Evolutionary conservation across 805 yeast genomes (phyloP), one percentile per base, ranked within the genome.

Genomic region (Brettanomyces naardenensis): DNA sequence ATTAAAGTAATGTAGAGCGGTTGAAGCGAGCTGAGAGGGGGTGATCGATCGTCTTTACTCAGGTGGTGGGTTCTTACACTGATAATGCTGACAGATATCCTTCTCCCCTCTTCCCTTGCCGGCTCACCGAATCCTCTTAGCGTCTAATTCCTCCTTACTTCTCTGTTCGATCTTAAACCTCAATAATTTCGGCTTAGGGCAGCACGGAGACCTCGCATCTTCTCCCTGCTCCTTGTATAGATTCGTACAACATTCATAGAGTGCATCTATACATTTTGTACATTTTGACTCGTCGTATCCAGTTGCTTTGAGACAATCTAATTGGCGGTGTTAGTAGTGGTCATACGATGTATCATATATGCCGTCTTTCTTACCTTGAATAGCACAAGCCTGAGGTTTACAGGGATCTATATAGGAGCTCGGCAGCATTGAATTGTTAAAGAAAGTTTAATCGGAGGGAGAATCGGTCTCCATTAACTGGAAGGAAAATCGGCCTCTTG

Each of bases 381-480:
- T 86, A 3, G 77, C 78, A 61, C 95, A 86, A 2, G 95, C 95
- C 45, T 80, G 70, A 5, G 82, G 69, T 52, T 83, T 83, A 59
- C 95, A 86, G 2, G 82, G 73, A 39, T 66, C 70, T 23, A 23
- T n/a, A n/a, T n/a, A n/a, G n/a, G n/a, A n/a, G n/a, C n/a, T n/a
- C n/a, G n/a, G n/a, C n/a, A n/a, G n/a, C n/a, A n/a, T n/a, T n/a
- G n/a, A n/a, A n/a, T n/a, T n/a, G n/a, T n/a, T n/a, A n/a, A n/a
- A n/a, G n/a, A n/a, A n/a, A n/a, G n/a, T n/a, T n/a, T n/a, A n/a
- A n/a, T n/a, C n/a, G n/a, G n/a, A n/a, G n/a, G n/a, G n/a, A n/a
- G n/a, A n/a, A n/a, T n/a, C n/a, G n/a, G n/a, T n/a, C n/a, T n/a
- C n/a, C n/a, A n/a, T n/a, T n/a, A n/a, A n/a, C n/a, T n/a, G n/a